phyloP scores from a whole-genome alignment of 2,329 filamentous ascomycete species.

The Penicillium sp. region DNA sequence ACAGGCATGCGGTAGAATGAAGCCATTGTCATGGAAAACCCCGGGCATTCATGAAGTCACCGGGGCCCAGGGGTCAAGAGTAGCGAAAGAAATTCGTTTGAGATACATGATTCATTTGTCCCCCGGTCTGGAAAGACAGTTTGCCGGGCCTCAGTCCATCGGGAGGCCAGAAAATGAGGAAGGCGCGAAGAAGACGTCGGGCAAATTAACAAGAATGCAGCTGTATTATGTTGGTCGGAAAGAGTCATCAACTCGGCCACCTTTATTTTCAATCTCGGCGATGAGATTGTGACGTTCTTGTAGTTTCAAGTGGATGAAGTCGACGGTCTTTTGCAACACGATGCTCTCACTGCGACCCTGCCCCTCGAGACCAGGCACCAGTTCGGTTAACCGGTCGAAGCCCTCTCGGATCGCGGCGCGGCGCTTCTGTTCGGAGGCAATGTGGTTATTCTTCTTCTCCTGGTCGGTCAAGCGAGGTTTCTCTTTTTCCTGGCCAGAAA shows the following conservation, averaged over 20 bases:
- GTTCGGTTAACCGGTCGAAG: conserved; percentile 77
- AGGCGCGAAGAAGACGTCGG: background rate
- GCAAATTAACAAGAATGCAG: background rate
- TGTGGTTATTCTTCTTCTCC: conserved; percentile 76
- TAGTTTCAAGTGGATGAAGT: conserved; percentile 66
- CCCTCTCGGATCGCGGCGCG: conserved; percentile 78
- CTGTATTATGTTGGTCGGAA: conserved; percentile 33
- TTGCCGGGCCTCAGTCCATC: conserved; percentile 22
- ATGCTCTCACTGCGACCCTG: conserved; percentile 83
- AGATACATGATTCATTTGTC: conserved; percentile 17
- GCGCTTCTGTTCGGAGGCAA: conserved; percentile 67
- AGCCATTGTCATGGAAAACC: background rate
- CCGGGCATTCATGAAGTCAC: background rate
- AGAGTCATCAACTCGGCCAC: conserved; percentile 57
- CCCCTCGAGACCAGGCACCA: conserved; percentile 81
- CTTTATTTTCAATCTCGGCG: conserved; percentile 61
- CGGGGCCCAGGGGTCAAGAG: background rate
- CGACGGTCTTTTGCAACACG: conserved; percentile 74
- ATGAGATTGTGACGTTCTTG: conserved; percentile 63
- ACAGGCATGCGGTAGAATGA: background rate
- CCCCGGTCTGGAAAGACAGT: conserved; percentile 3
- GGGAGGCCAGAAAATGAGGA: background rate
- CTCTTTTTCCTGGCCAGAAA: conserved; percentile 45
- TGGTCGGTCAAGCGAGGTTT: conserved; percentile 69
- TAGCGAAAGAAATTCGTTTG: conserved; percentile 15